phyloP scores from a whole-genome alignment of 2,329 filamentous ascomycete species.

The Amphichorda felina region DNA sequence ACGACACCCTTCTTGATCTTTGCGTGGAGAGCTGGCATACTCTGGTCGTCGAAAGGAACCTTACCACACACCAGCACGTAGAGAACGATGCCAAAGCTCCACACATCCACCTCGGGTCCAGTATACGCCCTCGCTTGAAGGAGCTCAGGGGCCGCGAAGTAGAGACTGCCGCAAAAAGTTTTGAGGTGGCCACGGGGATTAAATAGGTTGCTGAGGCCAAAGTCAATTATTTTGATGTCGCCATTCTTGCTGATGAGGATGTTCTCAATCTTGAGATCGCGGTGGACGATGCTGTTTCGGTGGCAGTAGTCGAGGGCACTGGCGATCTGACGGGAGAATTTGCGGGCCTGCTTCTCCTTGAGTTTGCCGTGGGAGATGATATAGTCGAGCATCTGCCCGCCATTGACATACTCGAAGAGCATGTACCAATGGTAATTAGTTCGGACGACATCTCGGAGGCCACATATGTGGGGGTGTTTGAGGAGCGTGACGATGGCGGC shows the following conservation, averaged over 20 bases:
- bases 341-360: slow-evolving; percentile 96
- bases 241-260: slow-evolving; percentile 98
- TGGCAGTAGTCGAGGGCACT: slow-evolving; percentile 97
- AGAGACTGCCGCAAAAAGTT: slow-evolving; percentile 94
- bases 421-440: slow-evolving; percentile 99
- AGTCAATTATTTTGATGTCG: slow-evolving; percentile 99
- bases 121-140: slow-evolving; percentile 90
- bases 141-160: slow-evolving; percentile 92
- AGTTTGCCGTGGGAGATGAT: slow-evolving; percentile 96
- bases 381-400: slow-evolving; percentile 98
- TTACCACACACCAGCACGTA: slow-evolving; percentile 97
- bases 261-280: slow-evolving; percentile 97
- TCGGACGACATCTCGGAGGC: slow-evolving; percentile 86
- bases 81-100: slow-evolving; percentile 97
- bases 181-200: slow-evolving; percentile 76
- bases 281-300: slow-evolving; percentile 94
- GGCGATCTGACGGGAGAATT: slow-evolving; percentile 94
- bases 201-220: slow-evolving; percentile 93
- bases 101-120: slow-evolving; percentile 92
- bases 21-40: slow-evolving; percentile 94
- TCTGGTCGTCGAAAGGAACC: slow-evolving; percentile 97
- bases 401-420: slow-evolving; percentile 98
- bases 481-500: slow-evolving; percentile 92
- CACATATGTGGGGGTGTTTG: slow-evolving; percentile 91
- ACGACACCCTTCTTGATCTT: slow-evolving; percentile 98